Base-by-base conservation (phyloP, 352 stramenopile species). In the Phytophthora cactorum region DNA sequence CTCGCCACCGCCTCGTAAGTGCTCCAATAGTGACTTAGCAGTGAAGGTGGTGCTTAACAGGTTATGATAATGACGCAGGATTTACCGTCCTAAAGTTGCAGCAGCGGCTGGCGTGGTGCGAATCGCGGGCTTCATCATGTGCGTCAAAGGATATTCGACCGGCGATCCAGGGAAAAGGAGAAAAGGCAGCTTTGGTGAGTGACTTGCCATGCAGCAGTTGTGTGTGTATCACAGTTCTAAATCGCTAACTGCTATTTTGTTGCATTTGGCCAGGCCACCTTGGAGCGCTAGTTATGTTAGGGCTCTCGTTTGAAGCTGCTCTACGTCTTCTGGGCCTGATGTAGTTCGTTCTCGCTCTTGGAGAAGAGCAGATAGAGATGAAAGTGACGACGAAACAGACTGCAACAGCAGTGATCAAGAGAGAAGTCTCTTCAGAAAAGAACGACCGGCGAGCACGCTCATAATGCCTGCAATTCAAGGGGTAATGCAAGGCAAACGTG, bases 1-100 rank as follows among this genome's bases (percentile, higher is more conserved):
- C 75, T 84, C 36, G 57, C 77, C 29, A 77, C 70, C 11, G 75
- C 75, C 31, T 74, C 74, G 74, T 86, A 77, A 51, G 68, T 81
- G 32, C 22, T 32, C 9, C 27, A 39, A 4, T 15, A 47, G 31
- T 12, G 12, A 7, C 27, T 15, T 29, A 34, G 15, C 36, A 39
- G 14, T 55, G 44, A 28, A 15, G 7, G n/a, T 54, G 15, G 38
- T 41, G 31, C 4, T 27, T 66, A 32, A 63, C 47, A 3, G 43
- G 10, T 43, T 62, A 22, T 55, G 46, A n/a, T 43, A 39, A 2
- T 63, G 11, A 2, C 47, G 39, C 55, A 86, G 78, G 7, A 67
- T 83, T 17, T 88, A 75, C 53, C 79, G 77, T 38, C 79, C 79
- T 10, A 71, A 60, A 56, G 25, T 78, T 11, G 79, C 79, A 28